Evolutionary conservation across 2,329 filamentous ascomycete genomes (phyloP).

Genomic region (Colletotrichum magnum): DNA sequence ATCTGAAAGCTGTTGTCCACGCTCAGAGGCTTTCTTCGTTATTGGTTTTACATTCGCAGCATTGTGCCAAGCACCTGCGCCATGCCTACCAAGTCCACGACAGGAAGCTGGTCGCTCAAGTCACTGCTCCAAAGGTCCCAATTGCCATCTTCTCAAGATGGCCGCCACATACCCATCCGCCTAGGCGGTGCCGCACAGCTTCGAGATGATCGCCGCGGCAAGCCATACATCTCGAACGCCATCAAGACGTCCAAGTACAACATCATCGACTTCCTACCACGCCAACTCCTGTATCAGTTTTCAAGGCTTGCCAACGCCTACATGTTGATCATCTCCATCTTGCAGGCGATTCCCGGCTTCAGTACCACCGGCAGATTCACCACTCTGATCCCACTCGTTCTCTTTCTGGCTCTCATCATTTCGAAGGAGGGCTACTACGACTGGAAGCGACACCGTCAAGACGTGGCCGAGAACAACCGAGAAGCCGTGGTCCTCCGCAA

Average conservation of each 20-base stretch:
- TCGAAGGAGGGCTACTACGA: constrained; percentile 91
- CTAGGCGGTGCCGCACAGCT: constrained; percentile 57
- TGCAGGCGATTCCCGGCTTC: constrained; percentile 83
- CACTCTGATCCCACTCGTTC: constrained; percentile 79
- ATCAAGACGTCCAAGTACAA: constrained; percentile 90
- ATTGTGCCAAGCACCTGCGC: background rate
- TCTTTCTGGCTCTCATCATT: constrained; percentile 86
- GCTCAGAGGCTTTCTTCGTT: too few species aligned
- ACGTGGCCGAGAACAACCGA: constrained; percentile 80
- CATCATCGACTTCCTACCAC: constrained; percentile 87
- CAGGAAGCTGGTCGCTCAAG: background rate
- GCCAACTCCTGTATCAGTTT: constrained; percentile 88
- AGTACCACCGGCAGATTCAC: constrained; percentile 84
- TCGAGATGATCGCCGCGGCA: constrained; percentile 61
- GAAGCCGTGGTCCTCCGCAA: constrained; percentile 4
- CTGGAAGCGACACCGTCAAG: constrained; percentile 81
- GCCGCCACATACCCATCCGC: constrained; percentile 64
- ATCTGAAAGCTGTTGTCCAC: too few species aligned
- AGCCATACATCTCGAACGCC: constrained; percentile 68
- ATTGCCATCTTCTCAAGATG: constrained; percentile 79
- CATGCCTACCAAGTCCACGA: background rate
- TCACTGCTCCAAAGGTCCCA: background rate
- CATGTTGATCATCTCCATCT: constrained; percentile 85
- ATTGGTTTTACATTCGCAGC: too few species aligned
- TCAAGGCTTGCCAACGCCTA: constrained; percentile 89